Base-by-base conservation (phyloP, 1,284 basidiomycete species). In the Xerocomus minutiporus region DNA sequence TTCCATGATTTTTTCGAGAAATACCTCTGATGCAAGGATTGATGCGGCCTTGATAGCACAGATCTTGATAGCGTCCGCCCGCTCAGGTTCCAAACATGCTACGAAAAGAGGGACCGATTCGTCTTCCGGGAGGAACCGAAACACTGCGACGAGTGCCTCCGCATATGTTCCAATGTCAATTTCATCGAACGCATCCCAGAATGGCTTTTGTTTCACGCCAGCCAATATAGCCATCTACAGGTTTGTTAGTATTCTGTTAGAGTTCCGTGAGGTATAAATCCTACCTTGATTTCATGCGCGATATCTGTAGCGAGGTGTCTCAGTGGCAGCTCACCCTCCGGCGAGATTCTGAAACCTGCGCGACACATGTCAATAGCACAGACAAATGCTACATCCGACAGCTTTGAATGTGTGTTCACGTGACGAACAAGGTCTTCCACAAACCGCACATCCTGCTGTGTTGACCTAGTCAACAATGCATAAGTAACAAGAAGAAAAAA, bases 281-380 rank as follows among this genome's bases (percentile, higher is more conserved):
- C 53, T 58, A 88, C 90, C 79, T 85, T 89, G 51, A 93, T 76
- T 56, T 93, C 90, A 59, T 86, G 83, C 3, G 86, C 87, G 12
- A 91, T 71, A 62, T 94, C 91, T 15, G 73, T 74, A 0, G 88
- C 87, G 25, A 93, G 73, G 9, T 81, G 68, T 25, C 84, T 79
- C 26, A 94, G 66, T n/a, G 88, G 80, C 7, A 88, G 68, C 9
- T 93, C 90, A 5, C 79, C 82, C 3, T 79, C 75, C 0, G 82
- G 78, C 8, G 78, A 78, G 31, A 91, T 75, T 50, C 82, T 79
- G 41, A 83, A 84, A 3, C 91, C 92, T 1, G 88, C 91, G 53
- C 86, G 81, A 67, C 91, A 89, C 32, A 93, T 73, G 63, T 97
- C 93, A 28, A 93, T 77, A 48, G 83, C 82, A 67, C 91, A 93